phyloP scores from a whole-genome alignment of 1,284 basidiomycete genomes.

The Malassezia sp. region DNA sequence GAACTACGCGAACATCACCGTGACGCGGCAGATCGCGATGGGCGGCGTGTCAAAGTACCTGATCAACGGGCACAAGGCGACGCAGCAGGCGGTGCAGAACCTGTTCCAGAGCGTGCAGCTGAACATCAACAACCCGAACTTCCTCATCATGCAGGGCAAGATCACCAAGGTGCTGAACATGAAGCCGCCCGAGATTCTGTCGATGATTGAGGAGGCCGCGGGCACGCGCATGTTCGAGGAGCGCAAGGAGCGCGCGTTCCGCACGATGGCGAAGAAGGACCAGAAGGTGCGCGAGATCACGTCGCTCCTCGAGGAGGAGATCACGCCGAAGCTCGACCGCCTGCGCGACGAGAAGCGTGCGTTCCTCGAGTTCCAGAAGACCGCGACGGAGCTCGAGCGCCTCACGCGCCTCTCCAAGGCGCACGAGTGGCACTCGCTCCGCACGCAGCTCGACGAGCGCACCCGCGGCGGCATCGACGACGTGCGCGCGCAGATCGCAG shows the following conservation, averaged over 20 bases:
- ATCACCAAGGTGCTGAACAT: constrained; percentile 78
- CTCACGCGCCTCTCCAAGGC: constrained; percentile 72
- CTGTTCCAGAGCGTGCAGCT: constrained; percentile 95
- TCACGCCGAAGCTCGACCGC: constrained; percentile 84
- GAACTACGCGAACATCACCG: constrained; percentile 76
- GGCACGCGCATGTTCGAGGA: constrained; percentile 99
- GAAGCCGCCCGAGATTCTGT: constrained; percentile 92
- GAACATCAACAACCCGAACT: constrained; percentile 99
- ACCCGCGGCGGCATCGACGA: constrained; percentile 42
- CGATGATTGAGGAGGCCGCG: constrained; percentile 97
- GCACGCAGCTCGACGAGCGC: constrained; percentile 47
- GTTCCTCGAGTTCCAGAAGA: constrained; percentile 83
- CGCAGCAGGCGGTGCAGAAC: constrained; percentile 75
- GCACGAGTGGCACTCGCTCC: constrained; percentile 63
- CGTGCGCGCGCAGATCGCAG: constrained; percentile 31
- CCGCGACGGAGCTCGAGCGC: constrained; percentile 76
- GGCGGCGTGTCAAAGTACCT: constrained; percentile 94
- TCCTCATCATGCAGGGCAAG: constrained; percentile 94
- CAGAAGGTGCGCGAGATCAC: constrained; percentile 82
- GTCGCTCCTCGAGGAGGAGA: constrained; percentile 63
- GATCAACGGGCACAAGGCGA: constrained; percentile 87
- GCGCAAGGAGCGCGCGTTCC: constrained; percentile 89
- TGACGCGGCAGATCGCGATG: constrained; percentile 91
- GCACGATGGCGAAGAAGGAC: constrained; percentile 95
- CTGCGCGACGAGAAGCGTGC: constrained; percentile 79